Percentiles rank a stretch among this genome's conserved stretches.
phyloP scores from a whole-genome alignment of 306 rosid genomes.

The Fragaria nilgerrensis region DNA sequence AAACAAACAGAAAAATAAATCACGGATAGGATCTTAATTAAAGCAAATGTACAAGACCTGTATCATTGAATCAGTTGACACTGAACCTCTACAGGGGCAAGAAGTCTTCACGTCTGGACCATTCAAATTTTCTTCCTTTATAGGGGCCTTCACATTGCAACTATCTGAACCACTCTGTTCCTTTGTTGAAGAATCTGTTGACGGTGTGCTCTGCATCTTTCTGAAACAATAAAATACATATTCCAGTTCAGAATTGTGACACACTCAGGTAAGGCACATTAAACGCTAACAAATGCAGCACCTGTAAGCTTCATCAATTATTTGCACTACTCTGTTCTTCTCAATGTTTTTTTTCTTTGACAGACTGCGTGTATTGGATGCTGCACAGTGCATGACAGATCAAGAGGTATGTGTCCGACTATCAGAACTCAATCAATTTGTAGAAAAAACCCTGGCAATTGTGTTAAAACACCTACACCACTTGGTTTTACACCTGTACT shows the following conservation, averaged over 20 bases:
- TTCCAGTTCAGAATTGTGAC: background rate
- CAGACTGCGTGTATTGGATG: background rate
- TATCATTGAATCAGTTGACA: slow-evolving; percentile 71
- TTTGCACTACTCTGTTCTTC: slow-evolving; percentile 13
- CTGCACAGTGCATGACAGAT: background rate
- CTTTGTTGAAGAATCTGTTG: slow-evolving; percentile 79
- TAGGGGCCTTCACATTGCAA: slow-evolving; percentile 58
- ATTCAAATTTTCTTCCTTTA: slow-evolving; percentile 62
- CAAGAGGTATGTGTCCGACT: background rate
- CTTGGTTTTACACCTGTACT: background rate
- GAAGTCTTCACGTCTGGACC: slow-evolving; percentile 56
- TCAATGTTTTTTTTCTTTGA: slow-evolving; percentile 17
- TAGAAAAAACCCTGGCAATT: background rate
- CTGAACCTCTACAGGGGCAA: slow-evolving; percentile 77
- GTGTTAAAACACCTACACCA: background rate
- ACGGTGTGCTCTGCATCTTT: slow-evolving; percentile 83
- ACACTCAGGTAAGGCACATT: background rate
- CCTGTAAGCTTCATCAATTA: slow-evolving; percentile 19
- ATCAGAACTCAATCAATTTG: background rate
- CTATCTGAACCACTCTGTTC: slow-evolving; percentile 79
- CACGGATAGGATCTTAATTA: background rate
- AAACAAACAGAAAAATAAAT: background rate
- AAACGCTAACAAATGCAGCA: slow-evolving; percentile 1
- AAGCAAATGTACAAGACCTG: slow-evolving; percentile 46
- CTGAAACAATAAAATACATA: slow-evolving; percentile 35